Evolutionary conservation across 805 yeast species (phyloP), one percentile per base, ranked within the genome.

Genomic region (Ogataea polymorpha): DNA sequence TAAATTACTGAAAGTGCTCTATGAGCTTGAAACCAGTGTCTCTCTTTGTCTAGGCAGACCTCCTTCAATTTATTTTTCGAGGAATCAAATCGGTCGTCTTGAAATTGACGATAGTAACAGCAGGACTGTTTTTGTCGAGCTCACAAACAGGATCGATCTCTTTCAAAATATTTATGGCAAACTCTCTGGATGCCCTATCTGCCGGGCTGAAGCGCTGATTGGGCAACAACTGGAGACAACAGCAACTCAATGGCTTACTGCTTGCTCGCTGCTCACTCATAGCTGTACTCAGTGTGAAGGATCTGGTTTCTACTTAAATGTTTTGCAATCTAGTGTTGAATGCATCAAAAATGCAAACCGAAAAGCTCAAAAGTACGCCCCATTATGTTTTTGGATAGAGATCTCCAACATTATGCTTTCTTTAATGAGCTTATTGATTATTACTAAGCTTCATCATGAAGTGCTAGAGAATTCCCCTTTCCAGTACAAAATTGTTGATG

Each of bases 21-120:
- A 35, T 11, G 14, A 31, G 3, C 41, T 48, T 7, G 55, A 51
- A 21, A 20, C 35, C 7, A 32, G 39, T 21, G 27, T 40, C 3
- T 42, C 53, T 5, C 29, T 49, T 7, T 27, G 39, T 7, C 14
- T 49, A 4, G 55, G 55, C 2, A 32, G 42, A 17, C 44, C 50
- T 3, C 48, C 52, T 6, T n/a, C 31, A n/a, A 28, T 28, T 10
- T 28, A 28, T 15, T 14, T 28, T 4, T 28, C 31, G 6, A 28
- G 18, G 9, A 28, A 28, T 28, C 31, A 28, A 9, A 28, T 28
- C 7, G 12, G 12, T 13, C 13, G 15, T 28, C 31, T 28, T 14
- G 31, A 28, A 28, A 28, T 28, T 9, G 31, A 28, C 14, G 31
- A 28, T 9, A 10, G 12, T 13, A 15, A 28, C 12, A 28, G 10